Conservation (phyloP, 768 basidiomycete genomes). For the Kwoniella shandongensis region DNA sequence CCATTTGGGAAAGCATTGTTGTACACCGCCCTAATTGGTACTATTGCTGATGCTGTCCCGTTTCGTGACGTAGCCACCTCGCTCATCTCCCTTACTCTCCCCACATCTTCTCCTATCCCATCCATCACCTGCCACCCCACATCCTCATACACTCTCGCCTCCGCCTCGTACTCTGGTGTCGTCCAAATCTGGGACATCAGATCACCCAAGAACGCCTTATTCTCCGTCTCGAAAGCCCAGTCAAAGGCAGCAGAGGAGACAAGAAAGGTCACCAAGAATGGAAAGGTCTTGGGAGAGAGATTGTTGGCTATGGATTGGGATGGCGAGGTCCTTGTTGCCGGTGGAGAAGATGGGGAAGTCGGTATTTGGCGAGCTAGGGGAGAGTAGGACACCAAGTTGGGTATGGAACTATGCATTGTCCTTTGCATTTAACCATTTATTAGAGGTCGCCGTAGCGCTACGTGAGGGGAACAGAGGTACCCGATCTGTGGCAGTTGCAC, state of each 20-base stretch:
- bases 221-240: conserved; percentile 51
- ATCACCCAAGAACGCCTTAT: conserved; percentile 55
- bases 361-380: conserved; percentile 52
- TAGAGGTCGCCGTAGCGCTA: too few species aligned
- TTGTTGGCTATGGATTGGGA: conserved; percentile 56
- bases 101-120: conserved; percentile 53
- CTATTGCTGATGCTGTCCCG: too few species aligned
- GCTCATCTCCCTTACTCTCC: conserved; percentile 54
- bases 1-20: too few species aligned
- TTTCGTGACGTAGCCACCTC: conserved; percentile 37
- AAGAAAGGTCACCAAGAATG: conserved; percentile 42
- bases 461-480: too few species aligned
- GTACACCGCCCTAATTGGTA: too few species aligned
- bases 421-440: too few species aligned
- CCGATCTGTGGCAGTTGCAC: too few species aligned
- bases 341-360: conserved; percentile 56
- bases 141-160: conserved; percentile 52
- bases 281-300: conserved; percentile 53
- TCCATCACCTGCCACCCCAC: conserved; percentile 55
- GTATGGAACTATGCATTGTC: too few species aligned
- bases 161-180: conserved; percentile 54
- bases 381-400: too few species aligned
- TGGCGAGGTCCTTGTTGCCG: conserved; percentile 55
- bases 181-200: conserved; percentile 57
- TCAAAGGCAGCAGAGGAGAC: background rate